A percentile compares a stretch with the other conserved stretches of the same genome.
Evolutionary conservation across 768 basidiomycete genomes (phyloP).

Genomic region (Termitomyces bulborhizus): DNA sequence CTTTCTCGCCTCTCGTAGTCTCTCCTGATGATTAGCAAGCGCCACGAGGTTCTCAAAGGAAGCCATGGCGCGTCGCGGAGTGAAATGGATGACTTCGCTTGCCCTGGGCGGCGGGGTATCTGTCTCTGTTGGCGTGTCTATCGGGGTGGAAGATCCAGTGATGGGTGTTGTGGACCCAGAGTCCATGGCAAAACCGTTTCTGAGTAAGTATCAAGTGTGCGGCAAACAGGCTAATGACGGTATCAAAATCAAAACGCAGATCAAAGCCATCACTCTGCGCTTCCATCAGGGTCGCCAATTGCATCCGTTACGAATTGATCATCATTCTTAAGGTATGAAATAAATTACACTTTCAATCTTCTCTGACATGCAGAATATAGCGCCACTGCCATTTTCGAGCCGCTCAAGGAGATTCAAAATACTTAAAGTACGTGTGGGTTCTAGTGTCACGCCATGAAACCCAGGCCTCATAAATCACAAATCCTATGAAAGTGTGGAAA

Average conservation of each 20-base stretch:
- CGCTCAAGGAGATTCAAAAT: too few species aligned
- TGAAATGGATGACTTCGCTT: constrained; percentile 35
- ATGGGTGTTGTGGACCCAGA: constrained; percentile 10
- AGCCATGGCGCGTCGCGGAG: constrained; percentile 53
- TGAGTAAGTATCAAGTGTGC: background rate
- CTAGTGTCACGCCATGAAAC: too few species aligned
- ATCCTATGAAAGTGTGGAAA: too few species aligned
- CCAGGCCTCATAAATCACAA: too few species aligned
- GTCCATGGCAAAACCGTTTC: constrained; percentile 4
- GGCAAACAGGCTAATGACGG: background rate
- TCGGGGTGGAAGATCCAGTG: constrained; percentile 10
- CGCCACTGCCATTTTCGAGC: too few species aligned
- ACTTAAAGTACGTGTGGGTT: too few species aligned
- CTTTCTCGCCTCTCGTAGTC: constrained; percentile 63
- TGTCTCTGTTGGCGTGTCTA: constrained; percentile 5
- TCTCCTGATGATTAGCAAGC: constrained; percentile 79
- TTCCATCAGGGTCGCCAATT: background rate
- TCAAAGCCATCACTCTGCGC: background rate
- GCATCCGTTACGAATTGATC: background rate
- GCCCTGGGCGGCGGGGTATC: constrained; percentile 1
- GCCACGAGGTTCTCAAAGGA: constrained; percentile 84
- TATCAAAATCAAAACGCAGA: background rate
- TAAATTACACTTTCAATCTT: too few species aligned
- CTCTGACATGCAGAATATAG: too few species aligned
- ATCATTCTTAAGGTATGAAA: too few species aligned